Evolutionary conservation across 768 basidiomycete species (phyloP), one percentile per base, ranked within the genome.

Genomic region (Tricholoma terreum): DNA sequence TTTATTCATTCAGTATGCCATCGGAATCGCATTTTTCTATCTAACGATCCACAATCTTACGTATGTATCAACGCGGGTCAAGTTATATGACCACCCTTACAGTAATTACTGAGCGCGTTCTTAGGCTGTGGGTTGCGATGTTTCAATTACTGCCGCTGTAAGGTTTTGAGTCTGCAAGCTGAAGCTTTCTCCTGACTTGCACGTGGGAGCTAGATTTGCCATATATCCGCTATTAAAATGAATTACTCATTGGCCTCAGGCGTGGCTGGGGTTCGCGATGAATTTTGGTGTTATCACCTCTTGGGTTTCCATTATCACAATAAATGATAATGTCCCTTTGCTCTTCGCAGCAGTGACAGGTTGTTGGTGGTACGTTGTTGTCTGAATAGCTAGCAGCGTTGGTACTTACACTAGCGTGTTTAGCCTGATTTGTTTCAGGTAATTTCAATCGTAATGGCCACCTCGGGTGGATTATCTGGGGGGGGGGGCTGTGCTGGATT

Each of bases 211-310:
- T 43, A 79, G 76, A 35, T 75, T 76, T 58, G 71, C 73, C 7
- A 66, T 80, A 50, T 82, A 81, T 64, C 84, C 84, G 11, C 71
- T 84, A 7, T 70, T 84, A 52, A 85, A 85, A 62, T 74, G 83
- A 7, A 67, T 78, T 36, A 84, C 83, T 0, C 69, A 83, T 59
- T 85, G 83, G 83, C 84, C 84, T 0, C 84, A 85, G 61, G 81
- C 82, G 0, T 84, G 81, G 81, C 77, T 85, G 1, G 83, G 83
- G 22, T 71, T 84, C 54, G 79, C 80, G 7, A 82, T 84, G 79
- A 83, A 81, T 59, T 81, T 82, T 54, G 79, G 82, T 11, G 72
- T 81, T 57, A 67, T 78, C 35, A 78, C 80, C 2, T 74, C 79
- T 0, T 84, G 80, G 81, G 64, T 77, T 10, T 69, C 79, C 0